Conservation (phyloP, 2,329 filamentous ascomycete genomes). For the Penicillium concentricum region DNA sequence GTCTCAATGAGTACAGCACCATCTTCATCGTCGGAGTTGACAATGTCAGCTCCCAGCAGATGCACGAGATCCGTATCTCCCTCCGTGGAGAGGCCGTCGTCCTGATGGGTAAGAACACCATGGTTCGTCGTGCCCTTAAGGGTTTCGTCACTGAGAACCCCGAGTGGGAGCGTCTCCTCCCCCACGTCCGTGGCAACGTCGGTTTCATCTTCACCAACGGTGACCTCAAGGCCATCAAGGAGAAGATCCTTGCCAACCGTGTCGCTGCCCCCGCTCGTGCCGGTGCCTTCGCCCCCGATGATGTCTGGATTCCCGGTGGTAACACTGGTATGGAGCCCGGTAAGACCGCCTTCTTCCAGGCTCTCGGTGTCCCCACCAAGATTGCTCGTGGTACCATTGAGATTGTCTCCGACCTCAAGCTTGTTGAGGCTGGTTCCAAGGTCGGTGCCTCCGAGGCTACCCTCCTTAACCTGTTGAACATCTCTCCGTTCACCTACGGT, state of each 20-base stretch:
- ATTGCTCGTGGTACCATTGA: conserved; percentile 99
- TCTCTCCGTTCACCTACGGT: conserved; percentile 99
- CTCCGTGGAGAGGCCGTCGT: conserved; percentile 92
- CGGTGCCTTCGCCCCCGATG: conserved; percentile 87
- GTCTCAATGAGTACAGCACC: conserved; percentile 88
- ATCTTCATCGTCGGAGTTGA: conserved; percentile 97
- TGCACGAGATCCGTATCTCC: conserved; percentile 97
- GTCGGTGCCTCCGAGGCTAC: conserved; percentile 99
- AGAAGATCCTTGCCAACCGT: conserved; percentile 95
- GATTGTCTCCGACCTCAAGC: conserved; percentile 97
- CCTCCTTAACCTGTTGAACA: conserved; percentile 99
- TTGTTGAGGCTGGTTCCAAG: conserved; percentile 88
- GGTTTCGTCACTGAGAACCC: conserved; percentile 86
- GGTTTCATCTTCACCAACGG: conserved; percentile 99
- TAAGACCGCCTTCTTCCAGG: conserved; percentile 99
- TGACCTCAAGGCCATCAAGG: conserved; percentile 87
- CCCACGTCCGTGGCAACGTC: conserved; percentile 94
- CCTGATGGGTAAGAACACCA: conserved; percentile 99
- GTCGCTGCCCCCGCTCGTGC: conserved; percentile 97
- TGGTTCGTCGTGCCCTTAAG: conserved; percentile 98
- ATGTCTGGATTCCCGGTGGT: conserved; percentile 94
- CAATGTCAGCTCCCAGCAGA: conserved; percentile 99
- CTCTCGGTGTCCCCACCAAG: conserved; percentile 99
- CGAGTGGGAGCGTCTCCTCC: conserved; percentile 97
- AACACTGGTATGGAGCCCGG: conserved; percentile 99